phyloP scores from a whole-genome alignment of 331 rosid genomes.

The Acacia pycnantha region DNA sequence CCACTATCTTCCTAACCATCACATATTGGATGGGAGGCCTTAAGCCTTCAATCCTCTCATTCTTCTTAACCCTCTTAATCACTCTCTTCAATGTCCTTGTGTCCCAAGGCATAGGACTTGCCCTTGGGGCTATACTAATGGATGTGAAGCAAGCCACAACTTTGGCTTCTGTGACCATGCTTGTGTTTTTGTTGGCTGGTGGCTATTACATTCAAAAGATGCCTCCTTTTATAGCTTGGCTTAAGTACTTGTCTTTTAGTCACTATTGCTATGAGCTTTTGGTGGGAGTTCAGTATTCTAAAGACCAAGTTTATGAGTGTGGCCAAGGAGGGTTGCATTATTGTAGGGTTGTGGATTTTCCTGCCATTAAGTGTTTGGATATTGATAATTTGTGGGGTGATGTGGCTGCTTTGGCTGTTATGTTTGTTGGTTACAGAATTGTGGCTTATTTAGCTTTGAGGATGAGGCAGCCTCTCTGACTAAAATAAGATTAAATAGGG shows the following conservation, averaged over 20 bases:
- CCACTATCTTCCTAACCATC: slow-evolving; percentile 58
- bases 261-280: slow-evolving; percentile 75
- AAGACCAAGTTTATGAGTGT: slow-evolving; percentile 50
- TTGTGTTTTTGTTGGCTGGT: slow-evolving; percentile 68
- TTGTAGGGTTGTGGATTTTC: slow-evolving; percentile 57
- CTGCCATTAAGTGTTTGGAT: slow-evolving; percentile 55
- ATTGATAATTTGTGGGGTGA: slow-evolving; percentile 54
- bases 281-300: slow-evolving; percentile 66
- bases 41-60: slow-evolving; percentile 52
- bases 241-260: slow-evolving; percentile 70
- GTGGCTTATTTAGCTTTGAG: slow-evolving; percentile 70
- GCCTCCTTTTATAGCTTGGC: slow-evolving; percentile 71
- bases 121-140: slow-evolving; percentile 79
- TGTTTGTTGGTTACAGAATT: slow-evolving; percentile 77
- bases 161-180: slow-evolving; percentile 75
- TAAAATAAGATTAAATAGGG: not conserved
- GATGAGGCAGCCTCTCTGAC: slow-evolving; percentile 56
- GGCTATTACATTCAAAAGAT: slow-evolving; percentile 80
- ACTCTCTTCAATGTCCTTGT: slow-evolving; percentile 72
- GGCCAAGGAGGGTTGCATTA: slow-evolving; percentile 40
- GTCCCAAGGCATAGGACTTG: slow-evolving; percentile 82
- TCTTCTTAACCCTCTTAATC: slow-evolving; percentile 53
- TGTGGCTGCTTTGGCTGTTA: slow-evolving; percentile 61
- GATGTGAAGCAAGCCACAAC: slow-evolving; percentile 74
- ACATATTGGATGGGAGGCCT: slow-evolving; percentile 86